A percentile compares a stretch with the other conserved stretches of the same genome.
Conservation (phyloP, 176 grass and related monocot genomes). For the Otatea glauca region DNA sequence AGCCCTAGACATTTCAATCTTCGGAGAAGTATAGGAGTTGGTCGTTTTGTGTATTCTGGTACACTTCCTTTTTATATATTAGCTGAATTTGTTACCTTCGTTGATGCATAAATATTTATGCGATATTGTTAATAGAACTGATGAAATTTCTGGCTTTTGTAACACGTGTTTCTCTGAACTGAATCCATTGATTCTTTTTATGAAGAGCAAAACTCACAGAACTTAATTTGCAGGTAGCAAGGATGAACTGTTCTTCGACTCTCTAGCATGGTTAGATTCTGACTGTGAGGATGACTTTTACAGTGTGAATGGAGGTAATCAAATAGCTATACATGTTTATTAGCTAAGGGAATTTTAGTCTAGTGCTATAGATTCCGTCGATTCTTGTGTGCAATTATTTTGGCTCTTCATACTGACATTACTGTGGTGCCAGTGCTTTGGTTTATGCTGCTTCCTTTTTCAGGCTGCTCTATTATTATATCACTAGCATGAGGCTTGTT, state of each 20-base stretch:
- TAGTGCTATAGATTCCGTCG: not conserved
- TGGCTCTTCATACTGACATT: slow-evolving; percentile 14
- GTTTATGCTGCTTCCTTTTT: slow-evolving; percentile 26
- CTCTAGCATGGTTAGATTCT: slow-evolving; percentile 78
- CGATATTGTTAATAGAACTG: not conserved
- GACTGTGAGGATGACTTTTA: slow-evolving; percentile 96
- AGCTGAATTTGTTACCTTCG: slow-evolving; percentile 10
- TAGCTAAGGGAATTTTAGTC: slow-evolving; percentile 4
- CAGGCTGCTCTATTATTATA: slow-evolving; percentile 24
- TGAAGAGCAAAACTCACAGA: slow-evolving; percentile 22
- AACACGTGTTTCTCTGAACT: not conserved
- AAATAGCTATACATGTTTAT: slow-evolving; percentile 7
- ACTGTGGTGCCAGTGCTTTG: slow-evolving; percentile 8
- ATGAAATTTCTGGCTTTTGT: not conserved
- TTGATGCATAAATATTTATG: not conserved
- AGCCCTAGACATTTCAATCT: slow-evolving; percentile 7
- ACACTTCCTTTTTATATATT: not conserved
- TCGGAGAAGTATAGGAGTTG: not conserved
- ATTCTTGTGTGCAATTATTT: not conserved
- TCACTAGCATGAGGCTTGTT: slow-evolving; percentile 38
- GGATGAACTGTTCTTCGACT: slow-evolving; percentile 88
- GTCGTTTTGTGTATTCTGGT: not conserved
- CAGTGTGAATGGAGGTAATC: slow-evolving; percentile 94
- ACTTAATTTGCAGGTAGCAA: slow-evolving; percentile 67
- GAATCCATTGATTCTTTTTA: not conserved